Evolutionary conservation across 2,329 filamentous ascomycete species (phyloP).

Genomic region (Daldinia sp.): DNA sequence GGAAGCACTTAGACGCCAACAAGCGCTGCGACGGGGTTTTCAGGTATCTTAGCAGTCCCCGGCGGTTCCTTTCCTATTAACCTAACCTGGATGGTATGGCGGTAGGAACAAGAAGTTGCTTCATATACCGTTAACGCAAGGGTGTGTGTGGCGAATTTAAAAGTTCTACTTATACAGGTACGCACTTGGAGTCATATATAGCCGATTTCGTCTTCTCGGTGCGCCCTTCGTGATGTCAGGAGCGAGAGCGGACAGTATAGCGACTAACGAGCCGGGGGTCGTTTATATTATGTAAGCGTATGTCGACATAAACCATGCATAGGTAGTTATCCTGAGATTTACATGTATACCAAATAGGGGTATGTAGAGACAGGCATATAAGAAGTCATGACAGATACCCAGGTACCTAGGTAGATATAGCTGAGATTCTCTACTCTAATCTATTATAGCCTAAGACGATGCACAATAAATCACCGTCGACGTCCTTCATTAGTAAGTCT

Average conservation of each 20-base stretch:
- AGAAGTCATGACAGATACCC: no score
- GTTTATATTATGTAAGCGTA: neutral
- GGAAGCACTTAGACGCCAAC: neutral
- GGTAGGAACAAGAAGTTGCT: neutral
- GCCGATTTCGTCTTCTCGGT: neutral
- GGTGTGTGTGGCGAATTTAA: no score
- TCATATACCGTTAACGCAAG: no score
- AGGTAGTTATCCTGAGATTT: neutral
- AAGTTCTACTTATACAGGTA: no score
- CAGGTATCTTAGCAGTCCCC: neutral
- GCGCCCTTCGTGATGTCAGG: slow-evolving; percentile 13
- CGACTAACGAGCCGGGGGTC: neutral
- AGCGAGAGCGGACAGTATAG: neutral
- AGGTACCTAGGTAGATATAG: no score
- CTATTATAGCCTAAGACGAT: no score
- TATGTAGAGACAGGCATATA: no score
- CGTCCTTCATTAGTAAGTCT: neutral
- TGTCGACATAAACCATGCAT: neutral
- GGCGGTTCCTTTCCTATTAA: no score
- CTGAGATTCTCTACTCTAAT: no score
- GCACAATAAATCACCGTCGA: neutral
- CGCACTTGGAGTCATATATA: no score
- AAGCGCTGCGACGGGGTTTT: neutral
- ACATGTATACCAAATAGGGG: no score
- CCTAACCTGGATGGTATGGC: no score